Evolutionary conservation across 305 asterid genomes (phyloP), one percentile per base, ranked within the genome.

Genomic region (Salvia sclarea): DNA sequence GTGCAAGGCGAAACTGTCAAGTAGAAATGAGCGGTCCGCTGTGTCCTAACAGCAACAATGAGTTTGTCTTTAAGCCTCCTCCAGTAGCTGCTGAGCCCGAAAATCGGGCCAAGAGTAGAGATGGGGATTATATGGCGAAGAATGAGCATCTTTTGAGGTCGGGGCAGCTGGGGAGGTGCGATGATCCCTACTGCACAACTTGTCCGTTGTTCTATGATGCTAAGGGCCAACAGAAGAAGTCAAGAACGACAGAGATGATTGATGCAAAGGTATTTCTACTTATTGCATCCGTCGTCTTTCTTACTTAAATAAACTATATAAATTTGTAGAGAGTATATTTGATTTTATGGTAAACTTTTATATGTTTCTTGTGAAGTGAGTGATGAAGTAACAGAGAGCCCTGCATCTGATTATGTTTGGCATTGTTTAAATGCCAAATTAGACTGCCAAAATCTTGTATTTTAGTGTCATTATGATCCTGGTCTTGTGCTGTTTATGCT

Each of bases 1-100:
- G 54, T 73, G 81, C 73, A 31, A 75, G 75, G 70, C 77, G 66
- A 65, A 71, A 70, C 57, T 17, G 85, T 16, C 49, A 61, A 44
- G 75, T 71, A 59, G 88, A 83, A 58, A 83, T 82, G 89, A 88
- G 81, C 53, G 96, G 90, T 57, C 92, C 96, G 48, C 72, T 81
- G 31, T 73, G 72, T 30, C 58, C 70, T 59, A 76, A 45, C 43
- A 82, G 65, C 17, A 80, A 74, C 49, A 66, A 75, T 14, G 89
- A 75, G 67, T 75, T 82, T 66, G 53, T 75, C 67, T 75, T 85
- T 63, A 75, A 70, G 78, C 79, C 78, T 65, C 74, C 82, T 44
- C 80, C 58, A 40, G 70, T 69, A 53, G 31, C 24, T 18, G 38
- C 73, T 22, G 81, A 77, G 61, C 66, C 82, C 21, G 68, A 72